Conservation (phyloP, 148 eudicot genomes). For the Camellia japonica region DNA sequence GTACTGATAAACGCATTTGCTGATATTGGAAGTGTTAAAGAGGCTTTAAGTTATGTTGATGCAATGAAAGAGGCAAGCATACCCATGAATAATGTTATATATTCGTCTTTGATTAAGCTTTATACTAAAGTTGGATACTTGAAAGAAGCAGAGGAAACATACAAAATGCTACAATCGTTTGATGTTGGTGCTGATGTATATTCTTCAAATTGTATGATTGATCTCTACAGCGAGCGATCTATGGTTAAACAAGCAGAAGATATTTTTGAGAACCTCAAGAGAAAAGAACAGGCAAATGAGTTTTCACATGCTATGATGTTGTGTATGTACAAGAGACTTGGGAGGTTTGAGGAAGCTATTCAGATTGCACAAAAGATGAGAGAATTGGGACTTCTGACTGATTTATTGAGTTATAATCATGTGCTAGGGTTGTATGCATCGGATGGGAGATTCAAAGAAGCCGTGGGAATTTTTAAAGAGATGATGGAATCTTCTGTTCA, state of each 20-base stretch:
- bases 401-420: conserved; percentile 74
- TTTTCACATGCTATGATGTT: conserved; percentile 92
- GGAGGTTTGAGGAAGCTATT: conserved; percentile 62
- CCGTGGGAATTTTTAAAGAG: conserved; percentile 56
- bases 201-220: conserved; percentile 86
- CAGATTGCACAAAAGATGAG: conserved; percentile 64
- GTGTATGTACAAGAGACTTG: conserved; percentile 82
- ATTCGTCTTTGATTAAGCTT: conserved; percentile 72
- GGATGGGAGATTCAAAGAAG: conserved; percentile 70
- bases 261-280: conserved; percentile 48
- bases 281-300: conserved; percentile 71
- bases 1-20: conserved; percentile 76
- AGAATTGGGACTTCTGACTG: conserved; percentile 60
- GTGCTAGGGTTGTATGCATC: conserved; percentile 62
- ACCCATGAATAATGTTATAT: conserved; percentile 59
- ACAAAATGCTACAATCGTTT: conserved; percentile 46
- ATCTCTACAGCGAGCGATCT: conserved; percentile 63
- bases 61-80: conserved; percentile 50
- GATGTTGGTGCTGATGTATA: conserved; percentile 52
- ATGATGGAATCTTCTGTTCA: conserved; percentile 51
- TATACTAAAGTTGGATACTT: conserved; percentile 80
- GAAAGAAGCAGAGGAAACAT: conserved; percentile 70
- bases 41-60: conserved; percentile 47
- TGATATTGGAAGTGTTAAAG: conserved; percentile 63
- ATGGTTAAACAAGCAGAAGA: conserved; percentile 75